Evolutionary conservation across 2,329 filamentous ascomycete species (phyloP), one percentile per base, ranked within the genome.

Genomic region (Didymella exigua): DNA sequence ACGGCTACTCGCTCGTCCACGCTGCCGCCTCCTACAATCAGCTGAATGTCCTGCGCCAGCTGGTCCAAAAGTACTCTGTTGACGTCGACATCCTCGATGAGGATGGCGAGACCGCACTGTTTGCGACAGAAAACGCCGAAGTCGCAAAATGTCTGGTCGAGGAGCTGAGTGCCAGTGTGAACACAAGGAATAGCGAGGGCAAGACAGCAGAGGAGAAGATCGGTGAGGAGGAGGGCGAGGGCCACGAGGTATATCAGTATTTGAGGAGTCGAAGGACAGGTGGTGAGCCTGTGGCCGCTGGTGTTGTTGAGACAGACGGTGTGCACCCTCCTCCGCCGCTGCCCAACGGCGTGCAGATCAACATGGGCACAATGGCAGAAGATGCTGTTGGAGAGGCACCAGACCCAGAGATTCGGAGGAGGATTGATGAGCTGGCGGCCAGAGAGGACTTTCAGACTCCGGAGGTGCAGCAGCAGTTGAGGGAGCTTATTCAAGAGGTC

Each of bases 1-100:
- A 97, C 70, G 95, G 95, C 68, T 99, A 99, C 79, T 96, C 92
- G 41, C 86, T 98, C 23, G 80, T 98, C 43, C 95, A 99, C 76
- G 95, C 95, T 47, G 91, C 93, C 14, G 88, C 91, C 16, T 97
- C 93, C 64, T 99, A 98, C 82, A 89, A 89, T 72, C 93, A 98
- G 72, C 78, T 91, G 30, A 85, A 89, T 50, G 86, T 99, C 14
- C 83, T 97, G 14, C 88, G 89, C 56, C 76, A 85, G 0, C 83
- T 99, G 5, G 81, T 96, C 24, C 81, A 81, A 41, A 90, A 93
- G 29, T 91, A 93, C 76, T 77, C 86, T 11, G 93, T 93, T 21
- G 81, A 93, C 56, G 84, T 92, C 42, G 88, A 97, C 72, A 79
- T 97, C 47, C 85, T 84, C 62, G 95, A 99, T 71, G 91, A 96